phyloP scores from a whole-genome alignment of 345 rosid genomes.

The Gossypium sturtianum region DNA sequence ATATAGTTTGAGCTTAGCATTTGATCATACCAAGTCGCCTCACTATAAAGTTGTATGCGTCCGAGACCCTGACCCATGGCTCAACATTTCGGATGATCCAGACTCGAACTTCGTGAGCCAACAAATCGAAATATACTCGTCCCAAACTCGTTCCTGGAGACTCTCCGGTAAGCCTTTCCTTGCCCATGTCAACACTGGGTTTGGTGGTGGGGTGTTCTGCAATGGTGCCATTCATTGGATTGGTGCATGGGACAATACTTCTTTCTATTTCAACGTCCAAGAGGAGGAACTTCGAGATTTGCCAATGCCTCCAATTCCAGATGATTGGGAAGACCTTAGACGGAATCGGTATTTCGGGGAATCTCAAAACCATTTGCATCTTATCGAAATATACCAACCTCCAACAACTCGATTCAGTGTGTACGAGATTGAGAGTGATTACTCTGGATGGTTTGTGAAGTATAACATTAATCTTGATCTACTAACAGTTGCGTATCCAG shows the following conservation, averaged over 20 bases:
- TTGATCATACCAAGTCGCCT: background rate
- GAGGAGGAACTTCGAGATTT: background rate
- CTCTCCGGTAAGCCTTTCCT: background rate
- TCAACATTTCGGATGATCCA: background rate
- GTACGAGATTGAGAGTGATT: background rate
- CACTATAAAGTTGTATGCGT: background rate
- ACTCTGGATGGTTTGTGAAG: slow-evolving; percentile 3
- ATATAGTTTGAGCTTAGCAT: background rate
- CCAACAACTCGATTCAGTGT: background rate
- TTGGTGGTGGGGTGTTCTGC: background rate
- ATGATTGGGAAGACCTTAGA: background rate
- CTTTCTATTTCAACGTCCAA: background rate
- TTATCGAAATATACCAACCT: background rate
- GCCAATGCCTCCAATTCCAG: background rate
- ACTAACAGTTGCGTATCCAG: background rate
- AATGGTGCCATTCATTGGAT: slow-evolving; percentile 8
- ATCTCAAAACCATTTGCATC: background rate
- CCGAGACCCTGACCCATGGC: background rate
- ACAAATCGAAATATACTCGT: background rate
- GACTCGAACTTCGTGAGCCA: background rate
- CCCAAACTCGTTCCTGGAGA: background rate
- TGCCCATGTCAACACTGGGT: background rate
- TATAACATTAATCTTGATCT: background rate
- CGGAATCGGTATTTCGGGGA: background rate
- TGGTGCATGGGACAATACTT: background rate